phyloP scores from a whole-genome alignment of 2,329 filamentous ascomycete genomes.

The Dactylellina drechsleri region DNA sequence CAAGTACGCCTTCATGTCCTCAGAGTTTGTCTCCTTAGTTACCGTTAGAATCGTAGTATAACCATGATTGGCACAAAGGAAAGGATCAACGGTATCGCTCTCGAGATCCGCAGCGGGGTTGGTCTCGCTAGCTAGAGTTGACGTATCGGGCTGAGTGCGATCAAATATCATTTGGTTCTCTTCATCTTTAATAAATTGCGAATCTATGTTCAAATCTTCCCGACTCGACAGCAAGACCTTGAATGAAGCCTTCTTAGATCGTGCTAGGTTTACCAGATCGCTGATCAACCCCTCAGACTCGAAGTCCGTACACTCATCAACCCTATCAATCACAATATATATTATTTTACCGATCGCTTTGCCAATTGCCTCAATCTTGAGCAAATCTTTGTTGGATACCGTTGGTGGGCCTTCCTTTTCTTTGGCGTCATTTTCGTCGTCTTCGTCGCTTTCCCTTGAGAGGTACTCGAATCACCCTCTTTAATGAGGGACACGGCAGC shows the following conservation, averaged over 20 bases:
- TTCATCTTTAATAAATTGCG: not conserved
- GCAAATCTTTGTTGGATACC: not conserved
- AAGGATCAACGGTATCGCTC: not conserved
- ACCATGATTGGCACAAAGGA: slow-evolving; percentile 13
- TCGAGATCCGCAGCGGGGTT: not conserved
- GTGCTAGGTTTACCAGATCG: slow-evolving; percentile 19
- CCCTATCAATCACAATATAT: slow-evolving; percentile 41
- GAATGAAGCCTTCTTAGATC: slow-evolving; percentile 13
- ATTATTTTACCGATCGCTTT: slow-evolving; percentile 22
- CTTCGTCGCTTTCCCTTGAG: not conserved
- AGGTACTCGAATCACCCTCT: not conserved
- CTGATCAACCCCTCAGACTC: slow-evolving; percentile 8
- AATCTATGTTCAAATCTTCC: slow-evolving; percentile 19
- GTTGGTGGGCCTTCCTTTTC: not conserved
- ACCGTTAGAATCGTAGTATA: slow-evolving; percentile 29
- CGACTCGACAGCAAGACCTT: slow-evolving; percentile 44
- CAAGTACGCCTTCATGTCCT: slow-evolving; percentile 41
- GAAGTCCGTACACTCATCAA: slow-evolving; percentile 43
- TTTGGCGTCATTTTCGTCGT: not conserved
- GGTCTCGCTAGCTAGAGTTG: too few species aligned
- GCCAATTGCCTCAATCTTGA: slow-evolving; percentile 4
- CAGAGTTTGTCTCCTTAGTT: slow-evolving; percentile 30
- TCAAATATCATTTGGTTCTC: not conserved
- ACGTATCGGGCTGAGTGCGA: too few species aligned
- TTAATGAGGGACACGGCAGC: not conserved